phyloP scores from a whole-genome alignment of 1,284 basidiomycete genomes.

The Afroboletus lepidellus region DNA sequence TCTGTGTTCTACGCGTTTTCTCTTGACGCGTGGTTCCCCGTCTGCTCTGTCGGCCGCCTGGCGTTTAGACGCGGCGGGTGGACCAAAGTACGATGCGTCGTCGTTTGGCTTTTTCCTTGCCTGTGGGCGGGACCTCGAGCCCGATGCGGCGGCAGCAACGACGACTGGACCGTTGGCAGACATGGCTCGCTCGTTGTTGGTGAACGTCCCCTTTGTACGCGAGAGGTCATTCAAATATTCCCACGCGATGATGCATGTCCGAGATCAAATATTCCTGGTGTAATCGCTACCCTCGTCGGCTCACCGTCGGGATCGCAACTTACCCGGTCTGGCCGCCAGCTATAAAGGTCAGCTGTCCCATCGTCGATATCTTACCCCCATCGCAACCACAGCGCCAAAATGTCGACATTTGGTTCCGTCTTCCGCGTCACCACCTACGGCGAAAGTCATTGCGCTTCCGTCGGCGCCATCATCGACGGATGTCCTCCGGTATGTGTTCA shows the following conservation, averaged over 20 bases:
- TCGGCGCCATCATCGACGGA: constrained; percentile 97
- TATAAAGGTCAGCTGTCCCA: constrained; percentile 23
- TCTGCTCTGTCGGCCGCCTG: constrained; percentile 60
- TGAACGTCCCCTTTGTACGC: neutral
- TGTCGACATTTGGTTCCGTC: constrained; percentile 91
- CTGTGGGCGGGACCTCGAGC: constrained; percentile 55
- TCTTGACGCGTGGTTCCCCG: constrained; percentile 65
- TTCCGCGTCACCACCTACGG: constrained; percentile 98
- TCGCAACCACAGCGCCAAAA: constrained; percentile 39
- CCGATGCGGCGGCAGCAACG: constrained; percentile 35
- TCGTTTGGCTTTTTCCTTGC: constrained; percentile 60
- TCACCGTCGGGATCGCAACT: constrained; percentile 9
- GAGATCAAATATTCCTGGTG: neutral
- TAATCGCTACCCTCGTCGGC: neutral
- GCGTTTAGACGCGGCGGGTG: constrained; percentile 50
- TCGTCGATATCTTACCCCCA: constrained; percentile 9
- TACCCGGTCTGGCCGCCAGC: constrained; percentile 19
- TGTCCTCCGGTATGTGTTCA: constrained; percentile 80
- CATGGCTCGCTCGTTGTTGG: no score
- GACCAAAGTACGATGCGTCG: constrained; percentile 62
- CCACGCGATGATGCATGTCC: constrained; percentile 21
- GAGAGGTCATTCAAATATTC: constrained; percentile 13
- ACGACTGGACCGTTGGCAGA: constrained; percentile 34
- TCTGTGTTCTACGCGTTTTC: constrained; percentile 59
- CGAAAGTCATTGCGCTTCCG: constrained; percentile 96